Conservation (phyloP, 495 filamentous ascomycete genomes). For the Penicillium angulare region DNA sequence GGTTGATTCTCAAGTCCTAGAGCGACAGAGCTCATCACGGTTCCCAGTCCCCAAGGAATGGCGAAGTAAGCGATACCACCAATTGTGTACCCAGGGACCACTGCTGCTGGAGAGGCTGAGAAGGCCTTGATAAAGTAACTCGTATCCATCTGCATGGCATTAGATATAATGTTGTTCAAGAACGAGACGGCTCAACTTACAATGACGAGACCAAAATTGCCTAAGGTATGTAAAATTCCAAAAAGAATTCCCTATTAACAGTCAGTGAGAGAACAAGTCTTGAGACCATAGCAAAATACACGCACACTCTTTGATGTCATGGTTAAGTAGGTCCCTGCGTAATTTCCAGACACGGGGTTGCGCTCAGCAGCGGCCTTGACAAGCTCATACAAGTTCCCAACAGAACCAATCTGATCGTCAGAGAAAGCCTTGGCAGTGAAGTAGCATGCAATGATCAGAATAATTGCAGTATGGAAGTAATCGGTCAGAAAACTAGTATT, state of each 20-base stretch:
- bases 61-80: slow-evolving; percentile 45
- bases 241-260: slow-evolving; percentile 36
- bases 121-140: slow-evolving; percentile 50
- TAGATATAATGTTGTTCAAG: not conserved
- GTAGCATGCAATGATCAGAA: slow-evolving; percentile 7
- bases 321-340: not conserved
- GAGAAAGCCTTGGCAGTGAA: slow-evolving; percentile 1
- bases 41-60: slow-evolving; percentile 44
- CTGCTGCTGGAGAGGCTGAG: slow-evolving; percentile 34
- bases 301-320: slow-evolving; percentile 2
- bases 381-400: slow-evolving; percentile 1
- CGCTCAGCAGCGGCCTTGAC: not conserved
- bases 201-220: slow-evolving; percentile 43
- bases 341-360: slow-evolving; percentile 1
- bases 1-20: slow-evolving; percentile 40
- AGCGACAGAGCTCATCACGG: slow-evolving; percentile 40
- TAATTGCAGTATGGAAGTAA: slow-evolving; percentile 3
- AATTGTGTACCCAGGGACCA: slow-evolving; percentile 45
- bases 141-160: slow-evolving; percentile 36
- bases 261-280: not conserved
- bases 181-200: slow-evolving; percentile 14
- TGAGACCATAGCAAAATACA: not conserved
- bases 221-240: slow-evolving; percentile 42
- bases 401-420: slow-evolving; percentile 1
- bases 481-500: not conserved